Conservation (phyloP, 1,284 basidiomycete genomes). For the Rhodotorula sp. region DNA sequence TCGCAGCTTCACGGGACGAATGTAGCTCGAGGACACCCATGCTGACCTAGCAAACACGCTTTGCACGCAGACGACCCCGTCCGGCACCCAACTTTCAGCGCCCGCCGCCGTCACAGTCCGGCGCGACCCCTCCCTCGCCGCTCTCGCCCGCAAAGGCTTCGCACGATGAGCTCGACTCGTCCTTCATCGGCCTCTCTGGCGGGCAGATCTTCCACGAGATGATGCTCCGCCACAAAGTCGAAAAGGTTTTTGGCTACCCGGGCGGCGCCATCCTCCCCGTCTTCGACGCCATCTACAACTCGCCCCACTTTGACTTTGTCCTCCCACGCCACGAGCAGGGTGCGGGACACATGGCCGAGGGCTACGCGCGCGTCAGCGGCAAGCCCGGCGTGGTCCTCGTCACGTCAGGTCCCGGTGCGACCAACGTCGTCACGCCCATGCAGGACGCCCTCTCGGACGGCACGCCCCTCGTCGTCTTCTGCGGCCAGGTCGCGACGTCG, state of each 20-base stretch:
- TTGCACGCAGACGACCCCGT: constrained; percentile 19
- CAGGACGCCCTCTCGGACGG: constrained; percentile 96
- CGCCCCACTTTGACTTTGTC: constrained; percentile 90
- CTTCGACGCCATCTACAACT: constrained; percentile 97
- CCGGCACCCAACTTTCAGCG: constrained; percentile 37
- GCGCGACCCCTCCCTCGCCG: constrained; percentile 15
- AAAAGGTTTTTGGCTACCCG: constrained; percentile 97
- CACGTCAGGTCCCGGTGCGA: constrained; percentile 95
- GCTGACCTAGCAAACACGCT: background rate
- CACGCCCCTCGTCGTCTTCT: constrained; percentile 91
- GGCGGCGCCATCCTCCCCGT: constrained; percentile 92
- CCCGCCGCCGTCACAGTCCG: constrained; percentile 17
- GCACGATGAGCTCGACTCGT: constrained; percentile 48
- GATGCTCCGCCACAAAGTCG: constrained; percentile 96
- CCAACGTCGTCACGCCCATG: constrained; percentile 97
- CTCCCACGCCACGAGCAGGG: constrained; percentile 97
- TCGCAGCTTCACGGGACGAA: background rate
- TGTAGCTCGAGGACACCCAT: too few species aligned
- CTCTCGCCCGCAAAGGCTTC: constrained; percentile 39
- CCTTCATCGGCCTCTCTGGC: constrained; percentile 88
- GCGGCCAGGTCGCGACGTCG: constrained; percentile 96
- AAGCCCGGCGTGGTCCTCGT: constrained; percentile 97
- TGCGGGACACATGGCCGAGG: constrained; percentile 89
- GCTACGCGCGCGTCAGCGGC: constrained; percentile 94
- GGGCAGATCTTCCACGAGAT: constrained; percentile 99